Evolutionary conservation across 1,284 basidiomycete genomes (phyloP), one percentile per base, ranked within the genome.

Genomic region (Ceraceosorus guamensis): DNA sequence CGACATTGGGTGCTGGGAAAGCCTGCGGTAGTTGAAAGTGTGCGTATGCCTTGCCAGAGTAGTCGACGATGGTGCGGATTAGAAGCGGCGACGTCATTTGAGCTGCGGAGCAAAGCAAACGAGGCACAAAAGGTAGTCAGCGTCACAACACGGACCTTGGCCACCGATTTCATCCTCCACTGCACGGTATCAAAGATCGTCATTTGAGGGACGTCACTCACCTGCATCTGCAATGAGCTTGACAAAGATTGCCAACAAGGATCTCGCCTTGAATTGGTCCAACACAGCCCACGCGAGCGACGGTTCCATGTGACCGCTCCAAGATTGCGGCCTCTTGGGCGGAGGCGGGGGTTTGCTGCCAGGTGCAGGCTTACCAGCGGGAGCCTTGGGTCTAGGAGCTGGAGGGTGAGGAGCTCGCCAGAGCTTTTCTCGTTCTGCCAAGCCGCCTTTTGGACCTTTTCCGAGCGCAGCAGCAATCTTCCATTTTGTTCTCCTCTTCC

Each of bases 211-310:
- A 8, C 37, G 37, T n/a, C 39, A 41, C 39, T 41, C 39, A 41
- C 39, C 39, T n/a, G 44, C 37, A 53, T 76, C 74, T 6, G 65
- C 71, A 14, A 75, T 8, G 16, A 72, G 52, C 61, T 75, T 92
- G 75, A 91, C 78, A 7, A 86, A 7, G 5, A 87, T 88, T 53
- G 82, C 85, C 2, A 82, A 79, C 89, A 90, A 92, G 73, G 92
- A 89, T 79, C 83, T 85, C 80, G 83, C 84, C 34, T 84, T 84
- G 62, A 93, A 82, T 55, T 85, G 85, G 70, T 92, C 89, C 66
- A 87, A 87, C 71, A 93, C 81, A 0, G 90, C 85, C 78, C 80
- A 79, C 0, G 83, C 78, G 18, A 95, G 81, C 66, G 86, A 88
- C 0, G 90, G 81, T 53, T 61, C 62, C 55, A 66, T 61, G 59